Percentiles rank a stretch among this genome's conserved stretches.
Conservation (phyloP, 371 early-diverging fungal species). For the Coemansia sp. region DNA sequence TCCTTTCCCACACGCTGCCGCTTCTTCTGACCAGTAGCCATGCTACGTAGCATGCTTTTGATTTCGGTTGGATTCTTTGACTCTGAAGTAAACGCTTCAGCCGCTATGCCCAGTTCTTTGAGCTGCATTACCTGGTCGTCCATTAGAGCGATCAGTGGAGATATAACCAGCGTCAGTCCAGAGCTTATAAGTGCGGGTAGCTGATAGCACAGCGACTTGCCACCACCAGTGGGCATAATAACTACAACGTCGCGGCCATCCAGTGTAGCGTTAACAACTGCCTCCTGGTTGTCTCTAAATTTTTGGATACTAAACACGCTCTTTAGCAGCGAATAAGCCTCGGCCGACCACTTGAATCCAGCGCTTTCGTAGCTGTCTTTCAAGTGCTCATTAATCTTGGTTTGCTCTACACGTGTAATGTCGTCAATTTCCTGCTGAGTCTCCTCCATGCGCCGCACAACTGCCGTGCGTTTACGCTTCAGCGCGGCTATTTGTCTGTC, state of each 20-base stretch:
- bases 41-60: conserved; percentile 54
- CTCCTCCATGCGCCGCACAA: conserved; percentile 15
- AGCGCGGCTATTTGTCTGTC: conserved; percentile 30
- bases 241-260: conserved; percentile 75
- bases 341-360: conserved; percentile 58
- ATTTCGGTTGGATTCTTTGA: conserved; percentile 58
- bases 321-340: conserved; percentile 48
- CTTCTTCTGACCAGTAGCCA: conserved; percentile 43
- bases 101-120: conserved; percentile 65
- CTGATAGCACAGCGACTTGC: conserved; percentile 87
- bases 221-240: conserved; percentile 88
- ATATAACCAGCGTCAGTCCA: conserved; percentile 80
- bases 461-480: conserved; percentile 10
- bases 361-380: conserved; percentile 19
- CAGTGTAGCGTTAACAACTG: conserved; percentile 73
- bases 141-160: conserved; percentile 82
- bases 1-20: conserved; percentile 17
- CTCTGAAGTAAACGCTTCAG: conserved; percentile 63
- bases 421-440: conserved; percentile 24
- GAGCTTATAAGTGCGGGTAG: conserved; percentile 74
- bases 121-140: conserved; percentile 81
- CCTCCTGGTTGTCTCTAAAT: conserved; percentile 72
- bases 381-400: conserved; percentile 23
- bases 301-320: conserved; percentile 55
- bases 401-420: conserved; percentile 12